Evolutionary conservation across 345 rosid genomes (phyloP).

Genomic region (Ceriops zippeliana): DNA sequence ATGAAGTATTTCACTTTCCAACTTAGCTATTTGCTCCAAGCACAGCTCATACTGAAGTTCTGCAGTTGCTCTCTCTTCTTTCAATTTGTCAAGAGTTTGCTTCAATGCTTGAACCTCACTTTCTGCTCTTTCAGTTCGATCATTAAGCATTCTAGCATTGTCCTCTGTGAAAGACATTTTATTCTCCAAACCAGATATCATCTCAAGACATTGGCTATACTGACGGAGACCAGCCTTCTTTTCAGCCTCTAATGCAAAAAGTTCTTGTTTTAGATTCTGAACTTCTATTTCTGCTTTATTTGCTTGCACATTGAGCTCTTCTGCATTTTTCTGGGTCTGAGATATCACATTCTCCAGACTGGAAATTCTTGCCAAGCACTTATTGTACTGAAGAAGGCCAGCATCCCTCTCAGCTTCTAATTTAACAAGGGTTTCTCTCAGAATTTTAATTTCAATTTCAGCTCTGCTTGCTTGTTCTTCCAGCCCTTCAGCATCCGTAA

Average conservation of each 20-base stretch:
- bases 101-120: slow-evolving; percentile 18
- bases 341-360: slow-evolving; percentile 21
- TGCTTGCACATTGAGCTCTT: slow-evolving; percentile 48
- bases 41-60: slow-evolving; percentile 26
- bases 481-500: slow-evolving; percentile 26
- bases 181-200: slow-evolving; percentile 22
- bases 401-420: slow-evolving; percentile 29
- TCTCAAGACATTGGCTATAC: slow-evolving; percentile 26
- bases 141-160: slow-evolving; percentile 36
- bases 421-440: slow-evolving; percentile 25
- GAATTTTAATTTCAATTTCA: slow-evolving; percentile 27
- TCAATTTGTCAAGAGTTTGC: slow-evolving; percentile 21
- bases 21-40: slow-evolving; percentile 15
- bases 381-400: slow-evolving; percentile 26
- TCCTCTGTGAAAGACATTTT: slow-evolving; percentile 58
- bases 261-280: slow-evolving; percentile 24
- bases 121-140: slow-evolving; percentile 24
- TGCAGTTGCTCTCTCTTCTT: slow-evolving; percentile 20
- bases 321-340: slow-evolving; percentile 29
- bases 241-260: slow-evolving; percentile 18
- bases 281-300: slow-evolving; percentile 24
- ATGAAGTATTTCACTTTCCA: slow-evolving; percentile 22
- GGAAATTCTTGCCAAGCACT: slow-evolving; percentile 20
- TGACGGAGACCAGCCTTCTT: slow-evolving; percentile 28
- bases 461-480: slow-evolving; percentile 33